Percentiles rank a stretch among this genome's conserved stretches.
Conservation (phyloP, 345 rosid genomes). For the Lepidium aucheri region DNA sequence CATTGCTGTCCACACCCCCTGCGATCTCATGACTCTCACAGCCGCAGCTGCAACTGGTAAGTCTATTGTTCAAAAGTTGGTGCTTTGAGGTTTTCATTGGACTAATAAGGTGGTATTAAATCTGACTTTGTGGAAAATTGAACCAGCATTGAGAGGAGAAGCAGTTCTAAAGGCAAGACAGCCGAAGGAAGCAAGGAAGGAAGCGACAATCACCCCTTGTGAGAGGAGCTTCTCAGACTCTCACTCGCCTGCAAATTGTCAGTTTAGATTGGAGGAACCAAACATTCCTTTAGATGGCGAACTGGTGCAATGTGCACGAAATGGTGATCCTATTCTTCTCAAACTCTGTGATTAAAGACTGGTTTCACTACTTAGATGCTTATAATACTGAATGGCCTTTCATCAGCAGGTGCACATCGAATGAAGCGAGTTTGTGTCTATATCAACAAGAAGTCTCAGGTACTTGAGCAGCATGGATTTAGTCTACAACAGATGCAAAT, state of each 20-base stretch:
- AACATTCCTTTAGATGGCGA: constrained; percentile 8
- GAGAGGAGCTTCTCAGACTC: constrained; percentile 43
- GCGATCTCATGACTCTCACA: constrained; percentile 84
- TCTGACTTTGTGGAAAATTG: neutral
- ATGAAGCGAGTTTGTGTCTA: constrained; percentile 18
- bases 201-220: constrained; percentile 69
- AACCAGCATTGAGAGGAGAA: constrained; percentile 73
- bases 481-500: neutral
- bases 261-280: neutral
- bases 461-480: neutral
- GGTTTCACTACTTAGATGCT: constrained; percentile 5
- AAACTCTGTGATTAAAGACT: neutral
- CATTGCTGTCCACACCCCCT: constrained; percentile 58
- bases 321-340: constrained; percentile 11
- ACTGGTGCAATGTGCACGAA: constrained; percentile 8
- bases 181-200: constrained; percentile 68
- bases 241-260: constrained; percentile 24
- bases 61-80: neutral
- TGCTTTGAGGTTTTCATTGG: neutral
- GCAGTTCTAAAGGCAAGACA: constrained; percentile 52
- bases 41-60: constrained; percentile 87
- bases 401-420: constrained; percentile 15
- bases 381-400: neutral
- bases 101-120: neutral
- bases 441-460: constrained; percentile 31